Evolutionary conservation across 331 rosid genomes (phyloP), one percentile per base, ranked within the genome.

Genomic region (Quercus phellos): DNA sequence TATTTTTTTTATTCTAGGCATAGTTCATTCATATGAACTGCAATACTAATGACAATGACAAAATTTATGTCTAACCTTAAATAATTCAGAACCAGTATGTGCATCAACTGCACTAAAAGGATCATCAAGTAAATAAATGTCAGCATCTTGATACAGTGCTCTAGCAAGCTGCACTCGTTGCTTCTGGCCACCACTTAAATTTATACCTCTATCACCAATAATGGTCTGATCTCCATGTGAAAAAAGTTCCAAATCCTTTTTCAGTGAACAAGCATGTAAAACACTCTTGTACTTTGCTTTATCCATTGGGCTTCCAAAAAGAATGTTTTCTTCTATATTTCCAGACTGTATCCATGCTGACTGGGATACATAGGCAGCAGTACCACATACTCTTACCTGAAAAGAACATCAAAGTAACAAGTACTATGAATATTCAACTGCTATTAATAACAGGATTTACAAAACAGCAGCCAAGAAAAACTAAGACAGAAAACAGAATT

Each of bases 51-150:
- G 74, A 26, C 70, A 70, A 72, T 74, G 74, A 26, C 72, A 54
- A 75, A 74, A 81, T 56, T 38, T 46, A 74, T 22, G 46, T 80
- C 89, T 75, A 80, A 95, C 99, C 96, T 90, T 89, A 81, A 93
- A 95, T 87, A 95, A 81, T 43, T 95, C 99, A 53, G 97, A 87
- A 74, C 98, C 98, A 71, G 99, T 95, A 85, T 93, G 99, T 42
- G 97, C 97, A 75, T 95, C 99, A 85, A 95, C 98, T 11, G 99
- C 98, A 78, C 99, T 95, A 83, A 95, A 95, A 76, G 99, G 99
- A 78, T 95, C 99, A 55, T 95, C 99, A 50, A 95, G 98, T 77
- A 95, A 94, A 90, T 95, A 95, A 80, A 93, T 83, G 83, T 95
- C 98, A 58, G 99, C 96, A 83, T 95, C 94, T 78, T 95, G 99